Evolutionary conservation across 768 basidiomycete genomes (phyloP).

Genomic region (Lentinula detonsa): DNA sequence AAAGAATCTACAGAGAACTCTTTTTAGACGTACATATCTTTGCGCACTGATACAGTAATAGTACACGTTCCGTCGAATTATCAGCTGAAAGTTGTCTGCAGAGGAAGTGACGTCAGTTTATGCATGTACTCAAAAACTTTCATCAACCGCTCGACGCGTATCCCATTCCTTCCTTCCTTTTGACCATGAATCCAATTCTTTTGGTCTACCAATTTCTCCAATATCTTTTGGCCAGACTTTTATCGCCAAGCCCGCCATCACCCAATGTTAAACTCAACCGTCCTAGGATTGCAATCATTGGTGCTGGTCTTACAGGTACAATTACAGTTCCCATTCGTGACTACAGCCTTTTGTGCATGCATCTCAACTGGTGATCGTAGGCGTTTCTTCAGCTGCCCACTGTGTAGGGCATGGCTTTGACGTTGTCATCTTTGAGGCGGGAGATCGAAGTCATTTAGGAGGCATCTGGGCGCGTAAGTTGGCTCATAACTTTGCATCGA

Average conservation of each 20-base stretch:
- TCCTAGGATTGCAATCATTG: constrained; percentile 4
- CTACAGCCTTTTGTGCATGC: neutral
- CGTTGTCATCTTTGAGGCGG: neutral
- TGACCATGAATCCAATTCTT: constrained; percentile 2
- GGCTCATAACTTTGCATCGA: neutral
- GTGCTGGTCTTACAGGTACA: neutral
- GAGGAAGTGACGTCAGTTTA: neutral
- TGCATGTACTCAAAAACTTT: neutral
- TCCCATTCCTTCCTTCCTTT: neutral
- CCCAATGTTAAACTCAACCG: neutral
- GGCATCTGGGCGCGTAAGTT: constrained; percentile 7
- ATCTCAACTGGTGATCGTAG: neutral
- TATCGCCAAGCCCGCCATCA: neutral
- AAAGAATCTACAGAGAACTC: constrained; percentile 87
- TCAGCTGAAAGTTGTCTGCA: neutral
- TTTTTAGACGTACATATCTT: constrained; percentile 41
- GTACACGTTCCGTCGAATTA: neutral
- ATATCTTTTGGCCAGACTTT: neutral
- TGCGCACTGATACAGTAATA: neutral
- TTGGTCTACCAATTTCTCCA: constrained; percentile 3
- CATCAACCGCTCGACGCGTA: neutral
- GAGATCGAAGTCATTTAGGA: neutral
- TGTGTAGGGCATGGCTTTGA: constrained; percentile 7
- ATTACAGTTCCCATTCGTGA: neutral
- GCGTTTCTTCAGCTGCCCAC: constrained; percentile 5